Conservation (phyloP, 495 filamentous ascomycete genomes). For the Stereocaulon alpinum region DNA sequence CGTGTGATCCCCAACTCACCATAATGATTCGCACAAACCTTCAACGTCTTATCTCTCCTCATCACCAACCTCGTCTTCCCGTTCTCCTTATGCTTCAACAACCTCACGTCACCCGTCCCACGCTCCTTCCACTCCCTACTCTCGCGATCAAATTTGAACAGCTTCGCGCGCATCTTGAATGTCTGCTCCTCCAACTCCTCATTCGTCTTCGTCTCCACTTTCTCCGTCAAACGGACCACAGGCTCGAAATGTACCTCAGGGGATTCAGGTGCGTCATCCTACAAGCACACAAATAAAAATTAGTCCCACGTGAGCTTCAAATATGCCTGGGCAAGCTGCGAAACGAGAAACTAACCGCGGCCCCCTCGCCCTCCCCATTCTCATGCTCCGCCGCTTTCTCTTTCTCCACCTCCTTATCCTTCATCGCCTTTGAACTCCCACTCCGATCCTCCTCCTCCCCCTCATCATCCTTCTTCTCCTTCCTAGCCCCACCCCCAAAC, state of each 20-base stretch:
- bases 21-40: constrained; percentile 99
- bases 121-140: constrained; percentile 97
- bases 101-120: constrained; percentile 88
- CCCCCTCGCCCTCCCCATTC: constrained; percentile 23
- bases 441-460: constrained; percentile 70
- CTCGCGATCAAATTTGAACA: constrained; percentile 93
- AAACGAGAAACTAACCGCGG: not conserved
- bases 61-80: constrained; percentile 96
- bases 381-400: constrained; percentile 48
- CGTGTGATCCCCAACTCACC: constrained; percentile 46
- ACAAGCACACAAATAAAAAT: constrained; percentile 11
- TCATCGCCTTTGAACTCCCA: constrained; percentile 77
- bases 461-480: constrained; percentile 68
- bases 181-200: constrained; percentile 95
- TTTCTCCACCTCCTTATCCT: constrained; percentile 43
- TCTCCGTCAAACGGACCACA: constrained; percentile 86
- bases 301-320: too few species aligned
- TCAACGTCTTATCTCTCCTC: constrained; percentile 98
- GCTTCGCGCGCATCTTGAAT: constrained; percentile 99
- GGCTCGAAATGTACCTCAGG: constrained; percentile 96
- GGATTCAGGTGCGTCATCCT: constrained; percentile 69
- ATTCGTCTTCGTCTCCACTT: constrained; percentile 94
- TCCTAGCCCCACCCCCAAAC: constrained; percentile 88
- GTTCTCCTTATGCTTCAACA: constrained; percentile 98
- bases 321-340: not conserved